Conservation (phyloP, 345 rosid genomes). For the Pistacia atlantica region DNA sequence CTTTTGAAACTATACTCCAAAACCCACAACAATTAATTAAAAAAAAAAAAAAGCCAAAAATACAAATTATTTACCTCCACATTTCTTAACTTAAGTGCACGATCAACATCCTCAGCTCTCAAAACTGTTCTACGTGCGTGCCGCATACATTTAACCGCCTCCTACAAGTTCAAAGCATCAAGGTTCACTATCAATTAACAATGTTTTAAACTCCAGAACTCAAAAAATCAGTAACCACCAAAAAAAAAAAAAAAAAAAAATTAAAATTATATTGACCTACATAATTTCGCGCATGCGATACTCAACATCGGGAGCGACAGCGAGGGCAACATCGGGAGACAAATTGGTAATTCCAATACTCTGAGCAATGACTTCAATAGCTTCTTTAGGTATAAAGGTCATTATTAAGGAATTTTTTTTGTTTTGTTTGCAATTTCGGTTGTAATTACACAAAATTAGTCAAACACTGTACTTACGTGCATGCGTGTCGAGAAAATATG, state of each 20-base stretch:
- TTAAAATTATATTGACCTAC: slow-evolving; percentile 53
- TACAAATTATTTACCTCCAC: slow-evolving; percentile 53
- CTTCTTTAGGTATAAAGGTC: slow-evolving; percentile 69
- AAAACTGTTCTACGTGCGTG: slow-evolving; percentile 70
- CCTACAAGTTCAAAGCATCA: slow-evolving; percentile 43
- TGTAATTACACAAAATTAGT: background rate
- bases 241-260: background rate
- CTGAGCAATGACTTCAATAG: slow-evolving; percentile 87
- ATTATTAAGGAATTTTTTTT: slow-evolving; percentile 18
- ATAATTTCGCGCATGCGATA: slow-evolving; percentile 82
- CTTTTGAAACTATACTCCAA: no score
- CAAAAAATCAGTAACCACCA: background rate
- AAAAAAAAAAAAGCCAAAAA: background rate
- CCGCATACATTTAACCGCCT: slow-evolving; percentile 91
- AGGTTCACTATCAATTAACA: background rate
- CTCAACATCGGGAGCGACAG: slow-evolving; percentile 83
- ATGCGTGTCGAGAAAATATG: background rate
- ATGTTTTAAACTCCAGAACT: background rate
- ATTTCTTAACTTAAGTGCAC: slow-evolving; percentile 71
- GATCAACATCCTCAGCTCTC: slow-evolving; percentile 72
- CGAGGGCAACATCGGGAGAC: slow-evolving; percentile 63
- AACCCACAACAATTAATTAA: no score
- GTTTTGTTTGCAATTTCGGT: background rate
- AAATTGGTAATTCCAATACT: slow-evolving; percentile 73
- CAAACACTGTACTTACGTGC: background rate